A percentile compares a stretch with the other conserved stretches of the same genome.
These are phyloP conservation scores for Spiraea crenata DNA, from an alignment of 331 rosid species.

Conservation along the genomic window DNA sequence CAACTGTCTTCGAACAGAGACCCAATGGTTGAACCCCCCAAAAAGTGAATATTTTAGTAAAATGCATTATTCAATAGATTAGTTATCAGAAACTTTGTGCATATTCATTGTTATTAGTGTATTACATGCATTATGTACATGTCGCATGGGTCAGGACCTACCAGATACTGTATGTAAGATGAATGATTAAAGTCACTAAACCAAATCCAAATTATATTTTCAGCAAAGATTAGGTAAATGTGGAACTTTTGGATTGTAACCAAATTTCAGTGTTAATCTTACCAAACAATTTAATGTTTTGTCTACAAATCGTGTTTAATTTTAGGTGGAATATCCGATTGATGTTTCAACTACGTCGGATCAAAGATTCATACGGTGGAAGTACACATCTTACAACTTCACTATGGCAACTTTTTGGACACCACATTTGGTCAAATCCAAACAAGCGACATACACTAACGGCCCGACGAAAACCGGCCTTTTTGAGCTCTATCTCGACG, in stretches of 20 bases:
- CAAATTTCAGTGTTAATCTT: too few relatives aligned
- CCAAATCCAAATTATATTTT: too few relatives aligned
- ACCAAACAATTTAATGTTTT: too few relatives aligned
- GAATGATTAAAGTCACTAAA: not conserved
- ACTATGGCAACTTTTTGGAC: conserved; percentile 70
- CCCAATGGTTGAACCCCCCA: not conserved
- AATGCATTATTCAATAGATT: conserved; percentile 7
- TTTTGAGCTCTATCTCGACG: conserved; percentile 67
- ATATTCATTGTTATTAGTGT: not conserved
- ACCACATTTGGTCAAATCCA: conserved; percentile 58
- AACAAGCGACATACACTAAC: conserved; percentile 19
- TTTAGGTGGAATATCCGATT: conserved; percentile 80
- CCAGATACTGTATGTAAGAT: not conserved
- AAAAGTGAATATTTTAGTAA: too few relatives aligned
- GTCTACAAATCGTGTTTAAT: not conserved
- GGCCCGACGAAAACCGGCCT: conserved; percentile 64
- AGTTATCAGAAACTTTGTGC: conserved; percentile 8
- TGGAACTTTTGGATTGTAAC: too few relatives aligned
- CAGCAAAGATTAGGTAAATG: too few relatives aligned
- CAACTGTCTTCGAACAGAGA: conserved; percentile 10
- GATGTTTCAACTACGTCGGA: conserved; percentile 55
- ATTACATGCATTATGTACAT: not conserved
- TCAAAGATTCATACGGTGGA: conserved; percentile 60
- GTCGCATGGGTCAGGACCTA: conserved; percentile 4
- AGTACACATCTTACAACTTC: conserved; percentile 73